Base-by-base conservation (phyloP, 2,329 filamentous ascomycete species). In the Fusarium virguliforme region DNA sequence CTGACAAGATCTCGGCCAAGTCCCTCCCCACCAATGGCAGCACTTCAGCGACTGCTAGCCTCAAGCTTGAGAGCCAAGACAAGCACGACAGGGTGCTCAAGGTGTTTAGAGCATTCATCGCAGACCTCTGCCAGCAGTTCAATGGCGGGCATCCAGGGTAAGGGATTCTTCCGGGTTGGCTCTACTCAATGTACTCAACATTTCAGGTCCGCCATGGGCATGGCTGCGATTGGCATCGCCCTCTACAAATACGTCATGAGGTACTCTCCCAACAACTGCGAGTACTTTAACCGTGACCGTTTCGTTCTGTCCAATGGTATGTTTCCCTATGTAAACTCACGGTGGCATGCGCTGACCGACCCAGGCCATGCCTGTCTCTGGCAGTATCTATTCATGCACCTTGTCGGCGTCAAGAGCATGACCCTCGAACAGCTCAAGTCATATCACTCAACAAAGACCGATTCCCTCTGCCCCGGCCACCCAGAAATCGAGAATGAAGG, bases 111-210 rank as follows among this genome's bases (percentile, higher is more conserved):
- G 40, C 40, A 1, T 43, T 43, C 22, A 90, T 92, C 64, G 89
- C 90, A 51, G 91, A 93, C 75, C 80, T 93, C 4, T 92, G 90
- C 73, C 86, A 92, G 76, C 90, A 92, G 70, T 92, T 91, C 79
- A 88, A 88, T 68, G 90, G 90, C 34, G 91, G 91, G 0, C 91
- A 92, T 75, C 90, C 90, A 18, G 90, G 90, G 87, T 90, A 82
- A 72, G 83, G 62, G 15, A 1, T 15, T 3, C 15, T 18, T 9
- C 4, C 28, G 24, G 1, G 5, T 12, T 10, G 5, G 22, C 7
- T n/a, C 9, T 9, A 46, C n/a, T 10, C 4, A 10, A 12, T 28
- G 15, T 37, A 4, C n/a, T 8, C 18, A 28, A 26, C 24, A 58
- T 40, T 26, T 43, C 13, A 81, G 79, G 28, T 76, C 79, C 35